Evolutionary conservation across 148 eudicot genomes (phyloP).

Genomic region (Cornus suecica): DNA sequence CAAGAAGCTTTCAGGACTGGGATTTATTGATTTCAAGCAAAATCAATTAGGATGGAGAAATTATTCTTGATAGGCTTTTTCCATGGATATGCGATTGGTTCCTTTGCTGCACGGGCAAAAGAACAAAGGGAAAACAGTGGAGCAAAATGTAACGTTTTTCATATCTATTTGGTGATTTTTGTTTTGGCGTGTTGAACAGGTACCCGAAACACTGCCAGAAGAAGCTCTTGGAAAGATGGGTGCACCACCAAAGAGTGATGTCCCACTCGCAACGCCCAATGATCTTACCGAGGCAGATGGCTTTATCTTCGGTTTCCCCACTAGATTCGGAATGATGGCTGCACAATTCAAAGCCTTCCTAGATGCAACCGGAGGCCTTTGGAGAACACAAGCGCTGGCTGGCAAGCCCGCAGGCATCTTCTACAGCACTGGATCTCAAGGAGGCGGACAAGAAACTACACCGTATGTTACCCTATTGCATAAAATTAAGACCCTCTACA

Average conservation of each 20-base stretch:
- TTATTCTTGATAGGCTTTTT: too few species aligned
- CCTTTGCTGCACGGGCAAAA: too few species aligned
- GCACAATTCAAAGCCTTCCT: constrained; percentile 79
- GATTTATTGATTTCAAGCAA: too few species aligned
- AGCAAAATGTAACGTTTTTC: neutral
- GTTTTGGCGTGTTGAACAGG: constrained; percentile 26
- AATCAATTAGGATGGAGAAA: too few species aligned
- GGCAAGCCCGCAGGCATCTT: constrained; percentile 82
- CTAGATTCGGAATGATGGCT: constrained; percentile 81
- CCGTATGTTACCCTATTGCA: constrained; percentile 39
- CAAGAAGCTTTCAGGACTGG: neutral
- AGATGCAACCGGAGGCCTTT: constrained; percentile 70
- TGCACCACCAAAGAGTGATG: constrained; percentile 67
- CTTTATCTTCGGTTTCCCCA: constrained; percentile 69
- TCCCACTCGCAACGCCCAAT: constrained; percentile 45
- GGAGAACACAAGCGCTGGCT: constrained; percentile 64
- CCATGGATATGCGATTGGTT: too few species aligned
- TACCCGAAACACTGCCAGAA: constrained; percentile 60
- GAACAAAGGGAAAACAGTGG: too few species aligned
- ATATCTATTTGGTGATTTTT: neutral
- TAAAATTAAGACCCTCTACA: neutral
- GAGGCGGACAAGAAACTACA: constrained; percentile 87
- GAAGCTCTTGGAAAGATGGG: constrained; percentile 65
- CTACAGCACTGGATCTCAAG: constrained; percentile 74
- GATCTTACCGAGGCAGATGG: constrained; percentile 78